Base-by-base conservation (phyloP, 306 rosid genomes). In the Casuarina equisetifolia region DNA sequence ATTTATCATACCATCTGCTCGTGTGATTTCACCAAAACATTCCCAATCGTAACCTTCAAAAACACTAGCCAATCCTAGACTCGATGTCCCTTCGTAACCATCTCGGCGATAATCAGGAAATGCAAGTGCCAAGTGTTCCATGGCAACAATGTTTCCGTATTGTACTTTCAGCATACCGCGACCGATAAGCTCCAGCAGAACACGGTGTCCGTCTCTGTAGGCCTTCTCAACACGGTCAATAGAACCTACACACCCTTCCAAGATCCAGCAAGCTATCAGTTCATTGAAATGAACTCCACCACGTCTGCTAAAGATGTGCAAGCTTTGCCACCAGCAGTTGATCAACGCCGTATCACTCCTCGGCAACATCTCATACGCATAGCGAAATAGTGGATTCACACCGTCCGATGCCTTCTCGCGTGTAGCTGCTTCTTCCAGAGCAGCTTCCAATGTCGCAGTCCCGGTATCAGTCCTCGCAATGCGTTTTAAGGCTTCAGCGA, bases 261-360 rank as follows among this genome's bases (percentile, higher is more conserved):
- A 48, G 2, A 48, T 82, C 88, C 88, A 85, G 59, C 69, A 79
- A 12, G 77, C 63, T 39, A 85, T 85, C 77, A 82, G 72, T 52
- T 79, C 86, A 39, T 79, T 79, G 84, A 79, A 79, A 79, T 79
- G 86, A 35, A 82, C 58, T 70, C 82, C 71, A 51, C 32, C 38
- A 35, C 73, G 68, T 11, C 43, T 53, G 59, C 45, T 1, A 42
- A 85, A 76, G 40, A 82, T 61, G 12, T 68, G 76, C 66, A 32
- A 13, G 69, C 77, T 44, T 51, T 79, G 82, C 84, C 84, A 72
- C n/a, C 53, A 79, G 73, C 86, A 85, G 49, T 76, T 64, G 1
- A 35, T 17, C 62, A 48, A 10, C 4, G 40, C 75, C 69, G 0
- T 11, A 49, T 52, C 50, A 15, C 51, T 45, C 6, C 40, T 42